These are phyloP conservation scores for Fusarium sp. DNA, from an alignment of 2,329 filamentous ascomycete species.

Conservation along the genomic window DNA sequence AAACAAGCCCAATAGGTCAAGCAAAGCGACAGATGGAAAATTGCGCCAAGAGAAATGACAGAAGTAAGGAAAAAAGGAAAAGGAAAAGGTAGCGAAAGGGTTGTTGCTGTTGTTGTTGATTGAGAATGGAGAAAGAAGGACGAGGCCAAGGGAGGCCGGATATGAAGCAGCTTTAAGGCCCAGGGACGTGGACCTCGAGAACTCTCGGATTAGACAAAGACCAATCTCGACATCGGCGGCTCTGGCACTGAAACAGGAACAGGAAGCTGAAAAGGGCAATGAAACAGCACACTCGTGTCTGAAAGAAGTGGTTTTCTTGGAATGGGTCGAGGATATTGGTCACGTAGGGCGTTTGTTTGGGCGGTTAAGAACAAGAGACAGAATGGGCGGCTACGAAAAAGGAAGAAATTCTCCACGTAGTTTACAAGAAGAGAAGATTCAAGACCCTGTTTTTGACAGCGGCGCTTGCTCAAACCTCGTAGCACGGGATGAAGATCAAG, in stretches of 20 bases:
- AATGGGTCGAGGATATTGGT: slow-evolving; percentile 64
- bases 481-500: too few species aligned
- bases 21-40: slow-evolving; percentile 42
- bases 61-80: slow-evolving; percentile 37
- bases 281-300: slow-evolving; percentile 66
- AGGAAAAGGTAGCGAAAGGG: slow-evolving; percentile 36
- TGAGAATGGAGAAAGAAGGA: slow-evolving; percentile 41
- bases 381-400: slow-evolving; percentile 38
- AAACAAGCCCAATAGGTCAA: slow-evolving; percentile 36
- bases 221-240: slow-evolving; percentile 48
- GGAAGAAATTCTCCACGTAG: neutral
- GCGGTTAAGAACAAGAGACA: slow-evolving; percentile 38
- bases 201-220: slow-evolving; percentile 36
- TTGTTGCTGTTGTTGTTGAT: slow-evolving; percentile 41
- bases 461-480: too few species aligned
- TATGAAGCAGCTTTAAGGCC: slow-evolving; percentile 49
- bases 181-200: slow-evolving; percentile 39
- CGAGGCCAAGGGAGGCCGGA: slow-evolving; percentile 44
- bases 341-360: slow-evolving; percentile 59
- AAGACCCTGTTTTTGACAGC: too few species aligned
- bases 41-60: slow-evolving; percentile 44
- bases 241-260: slow-evolving; percentile 48
- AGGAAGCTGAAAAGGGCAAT: slow-evolving; percentile 50
- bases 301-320: slow-evolving; percentile 54
- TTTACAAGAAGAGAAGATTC: neutral